Base-by-base conservation (phyloP, 805 yeast genomes). In the Hanseniaspora occidentalis region DNA sequence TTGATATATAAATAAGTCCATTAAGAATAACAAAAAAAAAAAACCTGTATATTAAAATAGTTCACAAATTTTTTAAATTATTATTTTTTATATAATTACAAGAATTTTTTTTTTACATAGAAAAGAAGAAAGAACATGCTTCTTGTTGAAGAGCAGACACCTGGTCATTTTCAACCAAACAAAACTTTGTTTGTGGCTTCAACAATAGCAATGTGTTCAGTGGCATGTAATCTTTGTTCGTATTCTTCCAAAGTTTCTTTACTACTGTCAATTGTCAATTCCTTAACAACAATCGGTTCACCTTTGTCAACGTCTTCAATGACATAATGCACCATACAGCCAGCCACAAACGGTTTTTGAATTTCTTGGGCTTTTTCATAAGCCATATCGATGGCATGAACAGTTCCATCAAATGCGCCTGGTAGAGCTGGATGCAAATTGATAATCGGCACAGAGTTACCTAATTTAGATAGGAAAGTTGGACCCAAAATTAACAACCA, bases 371-470 rank as follows among this genome's bases (percentile, higher is more conserved):
- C 96, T 10, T 94, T 94, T 52, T 85, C 68, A 89, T 94, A 92
- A 1, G 96, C 95, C 53, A 97, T 69, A 52, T 92, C 96, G 44
- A 92, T 92, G 9, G 98, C 97, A 62, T 84, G 86, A 2, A 62
- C 58, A 9, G 94, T 89, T 4, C 98, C 98, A 43, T 89, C 97
- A 66, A 89, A 92, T 4, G 86, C 86, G 21, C 95, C 95, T 1
- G 98, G 98, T 44, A 92, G 73, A 1, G 98, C 97, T 4, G 98
- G 98, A 58, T 92, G 98, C 45, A 92, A 66, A 54, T 92, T 92
- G 52, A 92, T 86, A 47, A 92, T 88, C 27, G 88, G 84, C 22
- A 86, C 70, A 1, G 70, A 65, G 3, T 69, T 74, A 2, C 69
- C 57, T 38, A 88, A 60, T 3, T 88, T 86, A 31, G 65, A 62